Percentiles rank a stretch among this genome's conserved stretches.
phyloP scores from a whole-genome alignment of 2,329 filamentous ascomycete species.

The Falciphora oryzae region DNA sequence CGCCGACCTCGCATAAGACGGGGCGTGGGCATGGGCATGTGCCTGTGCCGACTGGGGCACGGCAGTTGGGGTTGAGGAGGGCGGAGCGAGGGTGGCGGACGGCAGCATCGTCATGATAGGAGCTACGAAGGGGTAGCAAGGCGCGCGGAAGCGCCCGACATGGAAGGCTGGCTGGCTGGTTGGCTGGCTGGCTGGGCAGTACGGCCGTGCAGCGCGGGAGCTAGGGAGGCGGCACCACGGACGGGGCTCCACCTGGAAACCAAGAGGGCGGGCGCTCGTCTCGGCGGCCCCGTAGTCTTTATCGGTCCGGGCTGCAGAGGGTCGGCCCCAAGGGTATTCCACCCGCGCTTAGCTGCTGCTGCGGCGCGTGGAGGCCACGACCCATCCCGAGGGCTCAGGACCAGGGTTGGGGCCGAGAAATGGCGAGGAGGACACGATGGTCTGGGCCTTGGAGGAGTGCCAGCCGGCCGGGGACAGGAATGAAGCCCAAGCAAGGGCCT shows the following conservation, averaged over 20 bases:
- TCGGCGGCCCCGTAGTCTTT: neutral
- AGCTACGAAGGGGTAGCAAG: neutral
- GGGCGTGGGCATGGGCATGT: neutral
- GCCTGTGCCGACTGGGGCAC: neutral
- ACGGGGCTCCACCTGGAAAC: neutral
- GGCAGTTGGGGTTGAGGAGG: neutral
- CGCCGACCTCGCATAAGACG: conserved; percentile 2
- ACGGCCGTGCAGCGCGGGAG: neutral
- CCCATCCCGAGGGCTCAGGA: neutral
- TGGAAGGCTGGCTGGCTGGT: neutral
- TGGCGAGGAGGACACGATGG: neutral
- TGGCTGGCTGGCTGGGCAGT: neutral
- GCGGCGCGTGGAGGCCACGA: neutral
- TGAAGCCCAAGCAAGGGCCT: too few species aligned
- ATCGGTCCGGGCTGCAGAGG: neutral
- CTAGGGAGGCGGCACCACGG: neutral
- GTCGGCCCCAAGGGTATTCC: neutral
- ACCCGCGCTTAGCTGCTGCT: neutral
- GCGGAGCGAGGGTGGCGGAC: too few species aligned
- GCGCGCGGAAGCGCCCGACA: neutral
- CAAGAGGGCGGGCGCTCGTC: neutral
- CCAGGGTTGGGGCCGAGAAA: neutral
- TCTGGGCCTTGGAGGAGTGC: too few species aligned
- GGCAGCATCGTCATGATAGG: neutral
- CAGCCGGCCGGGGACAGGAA: too few species aligned